Evolutionary conservation across 176 grass and related monocot species (phyloP), one percentile per base, ranked within the genome.

Genomic region (Ampelocalamus luodianensis): DNA sequence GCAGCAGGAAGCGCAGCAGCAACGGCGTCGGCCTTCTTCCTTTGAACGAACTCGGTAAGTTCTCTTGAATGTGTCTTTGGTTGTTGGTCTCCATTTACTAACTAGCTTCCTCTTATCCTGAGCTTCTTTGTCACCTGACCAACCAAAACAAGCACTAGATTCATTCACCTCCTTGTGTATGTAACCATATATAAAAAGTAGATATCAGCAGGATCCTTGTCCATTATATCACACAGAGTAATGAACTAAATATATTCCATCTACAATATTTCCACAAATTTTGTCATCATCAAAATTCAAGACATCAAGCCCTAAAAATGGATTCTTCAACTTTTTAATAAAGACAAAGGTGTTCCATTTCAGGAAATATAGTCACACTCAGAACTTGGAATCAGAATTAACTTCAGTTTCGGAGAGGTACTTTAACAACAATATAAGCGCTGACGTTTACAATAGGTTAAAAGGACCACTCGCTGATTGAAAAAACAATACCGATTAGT

Each of bases 11-110:
- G n/a, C n/a, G n/a, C n/a, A n/a, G n/a, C n/a, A n/a, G n/a, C n/a
- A n/a, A n/a, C n/a, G n/a, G 18, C 90, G 86, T 5, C 83, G 90
- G 18, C 96, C 96, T 88, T 96, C 91, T 75, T 91, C 91, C 12
- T 90, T 96, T 68, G 96, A 99, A 84, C 84, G 79, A 74, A 99
- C 90, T 83, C 90, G 91, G 79, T 94, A 94, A 73, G 88, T 96
- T 83, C 96, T 94, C 88, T 89, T 99, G 14, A 99, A 91, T 26
- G 96, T 96, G 67, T 93, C 96, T 87, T 94, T 99, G 12, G 93
- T 91, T 1, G 96, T 99, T 60, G 96, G 89, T 76, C 71, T 94
- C 96, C 96, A 99, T 83, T 99, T 99, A 70, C 91, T 94, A 64
- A 89, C 89, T 40, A 99, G 88, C 86, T 96, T 99, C 49, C 78